Base-by-base conservation (phyloP, 2,329 filamentous ascomycete species). In the Chaetomiaceae sp. region DNA sequence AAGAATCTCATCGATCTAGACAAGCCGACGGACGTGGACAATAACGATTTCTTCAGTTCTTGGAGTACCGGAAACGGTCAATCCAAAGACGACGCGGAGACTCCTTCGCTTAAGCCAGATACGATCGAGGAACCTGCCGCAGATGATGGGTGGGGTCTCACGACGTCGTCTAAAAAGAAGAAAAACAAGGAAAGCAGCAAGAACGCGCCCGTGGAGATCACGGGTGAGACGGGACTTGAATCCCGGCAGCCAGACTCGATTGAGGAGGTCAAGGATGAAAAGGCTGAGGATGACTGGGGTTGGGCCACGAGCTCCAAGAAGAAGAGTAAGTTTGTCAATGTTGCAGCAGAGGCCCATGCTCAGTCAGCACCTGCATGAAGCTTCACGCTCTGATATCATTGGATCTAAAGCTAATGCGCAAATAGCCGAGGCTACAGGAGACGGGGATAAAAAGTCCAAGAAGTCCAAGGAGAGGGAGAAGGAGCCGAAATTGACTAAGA, bases 11-110 rank as follows among this genome's bases (percentile, higher is more conserved):
- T 66, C 48, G 64, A 66, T 30, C 56, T 66, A 35, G 65, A 60
- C 52, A 65, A 63, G 60, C 42, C 58, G 19, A 35, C 43, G 2
- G 40, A 46, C 40, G 58, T 64, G 29, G 64, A 60, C 12, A 68
- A 69, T 34, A 73, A 76, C 44, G 75, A 75, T 47, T 76, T 78
- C 80, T 78, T 78, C 60, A 72, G 68, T 49, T 72, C 74, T 38
- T 81, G 78, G 69, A 74, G 73, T 26, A 76, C 72, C 42, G 66
- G 69, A 10, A 78, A 78, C 51, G 59, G 67, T 46, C 67, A 67
- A 56, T 63, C 65, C 45, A 69, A 68, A 48, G 41, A 52, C 33
- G 59, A 60, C 29, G 56, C 53, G 19, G 54, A 51, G 38, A 62
- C 58, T 38, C 57, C 54, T 26, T 61, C 58, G 42, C 60, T 66